A percentile compares a stretch with the other conserved stretches of the same genome.
Evolutionary conservation across 2,329 filamentous ascomycete species (phyloP).

Genomic region (Trichoderma gracile): DNA sequence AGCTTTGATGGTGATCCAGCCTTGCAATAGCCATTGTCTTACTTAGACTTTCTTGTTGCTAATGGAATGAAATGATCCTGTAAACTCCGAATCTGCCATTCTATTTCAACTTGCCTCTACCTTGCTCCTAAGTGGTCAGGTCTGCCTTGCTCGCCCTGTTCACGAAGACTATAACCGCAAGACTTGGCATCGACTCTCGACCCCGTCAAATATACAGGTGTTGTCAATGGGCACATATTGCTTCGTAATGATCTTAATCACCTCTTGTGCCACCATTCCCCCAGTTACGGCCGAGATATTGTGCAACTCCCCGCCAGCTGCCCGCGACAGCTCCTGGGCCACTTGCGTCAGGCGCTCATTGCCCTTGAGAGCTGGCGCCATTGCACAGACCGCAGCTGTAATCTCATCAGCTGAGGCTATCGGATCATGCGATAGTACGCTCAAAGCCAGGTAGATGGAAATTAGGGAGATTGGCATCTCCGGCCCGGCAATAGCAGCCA

Average conservation of each 20-base stretch:
- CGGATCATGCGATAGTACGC: conserved; percentile 51
- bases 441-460: conserved; percentile 68
- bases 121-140: not conserved
- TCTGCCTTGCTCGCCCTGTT: not conserved
- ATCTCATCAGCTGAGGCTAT: conserved; percentile 55
- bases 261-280: conserved; percentile 93
- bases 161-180: conserved; percentile 45
- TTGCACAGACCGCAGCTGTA: conserved; percentile 46
- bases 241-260: conserved; percentile 82
- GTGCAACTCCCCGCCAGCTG: conserved; percentile 83
- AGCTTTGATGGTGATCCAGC: too few relatives aligned
- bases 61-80: not conserved
- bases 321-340: conserved; percentile 69
- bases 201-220: conserved; percentile 70
- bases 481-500: conserved; percentile 48
- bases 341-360: conserved; percentile 55
- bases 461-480: conserved; percentile 60
- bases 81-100: not conserved
- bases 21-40: too few relatives aligned
- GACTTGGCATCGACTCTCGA: conserved; percentile 61
- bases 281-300: conserved; percentile 87
- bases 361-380: conserved; percentile 49
- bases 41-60: too few relatives aligned
- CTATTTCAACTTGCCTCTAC: not conserved
- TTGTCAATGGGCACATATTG: conserved; percentile 73